These are phyloP conservation scores for Lotmaria passim DNA, from an alignment of 208 protist species.

Conservation along the genomic window DNA sequence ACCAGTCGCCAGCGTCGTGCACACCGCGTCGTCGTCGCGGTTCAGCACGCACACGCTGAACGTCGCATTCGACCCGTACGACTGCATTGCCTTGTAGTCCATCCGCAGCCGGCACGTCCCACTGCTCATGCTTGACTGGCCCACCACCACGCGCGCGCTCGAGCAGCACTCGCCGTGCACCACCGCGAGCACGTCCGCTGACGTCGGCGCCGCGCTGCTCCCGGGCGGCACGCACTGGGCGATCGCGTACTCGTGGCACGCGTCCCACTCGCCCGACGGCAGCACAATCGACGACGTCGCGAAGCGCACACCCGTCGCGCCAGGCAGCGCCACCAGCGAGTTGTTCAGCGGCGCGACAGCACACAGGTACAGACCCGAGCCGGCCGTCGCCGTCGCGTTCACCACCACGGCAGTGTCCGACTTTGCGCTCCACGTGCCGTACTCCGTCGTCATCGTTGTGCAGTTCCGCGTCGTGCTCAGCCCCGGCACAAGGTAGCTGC, in stretches of 20 bases:
- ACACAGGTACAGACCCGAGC: slow-evolving; percentile 51
- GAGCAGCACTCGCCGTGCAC: slow-evolving; percentile 66
- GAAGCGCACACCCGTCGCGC: slow-evolving; percentile 24
- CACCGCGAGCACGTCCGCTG: slow-evolving; percentile 30
- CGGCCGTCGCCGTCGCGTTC: slow-evolving; percentile 31
- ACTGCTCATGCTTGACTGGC: slow-evolving; percentile 20
- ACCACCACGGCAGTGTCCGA: slow-evolving; percentile 41
- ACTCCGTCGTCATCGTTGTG: slow-evolving; percentile 26
- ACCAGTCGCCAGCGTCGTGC: slow-evolving; percentile 45
- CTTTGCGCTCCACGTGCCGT: slow-evolving; percentile 48
- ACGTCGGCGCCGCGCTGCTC: slow-evolving; percentile 14
- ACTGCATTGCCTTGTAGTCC: slow-evolving; percentile 21
- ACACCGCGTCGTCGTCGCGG: slow-evolving; percentile 47
- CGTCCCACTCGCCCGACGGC: slow-evolving; percentile 41
- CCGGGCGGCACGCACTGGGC: slow-evolving; percentile 44
- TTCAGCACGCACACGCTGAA: slow-evolving; percentile 69
- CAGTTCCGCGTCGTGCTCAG: slow-evolving; percentile 57
- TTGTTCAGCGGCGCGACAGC: slow-evolving; percentile 49
- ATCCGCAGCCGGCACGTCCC: slow-evolving; percentile 47
- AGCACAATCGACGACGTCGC: slow-evolving; percentile 31
- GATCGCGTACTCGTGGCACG: slow-evolving; percentile 34
- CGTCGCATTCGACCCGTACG: slow-evolving; percentile 32
- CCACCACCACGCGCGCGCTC: slow-evolving; percentile 24
- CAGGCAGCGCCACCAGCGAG: slow-evolving; percentile 48
- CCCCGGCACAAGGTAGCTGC: slow-evolving; percentile 40